Base-by-base conservation (phyloP, 2,329 filamentous ascomycete genomes). In the Trichoderma arundinaceum region DNA sequence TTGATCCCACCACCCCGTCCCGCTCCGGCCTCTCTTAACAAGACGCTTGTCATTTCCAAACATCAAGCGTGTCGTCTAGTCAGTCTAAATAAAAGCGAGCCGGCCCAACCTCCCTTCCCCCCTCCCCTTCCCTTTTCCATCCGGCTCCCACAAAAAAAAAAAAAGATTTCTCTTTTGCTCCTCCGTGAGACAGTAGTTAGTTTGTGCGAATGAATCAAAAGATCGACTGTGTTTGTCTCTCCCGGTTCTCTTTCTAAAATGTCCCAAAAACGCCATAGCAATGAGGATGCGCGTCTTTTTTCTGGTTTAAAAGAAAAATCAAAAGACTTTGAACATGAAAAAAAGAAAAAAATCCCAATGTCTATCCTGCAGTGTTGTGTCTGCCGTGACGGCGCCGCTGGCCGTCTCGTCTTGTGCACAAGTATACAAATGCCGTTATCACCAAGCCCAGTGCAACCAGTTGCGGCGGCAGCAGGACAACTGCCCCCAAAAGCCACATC, bases 381-480 rank as follows among this genome's bases (percentile, higher is more conserved):
- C 67, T 69, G 66, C 60, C 71, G 68, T 63, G 67, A 65, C 61
- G 71, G 22, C 57, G 67, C 38, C 52, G 68, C 66, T 68, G 65
- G 68, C 71, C 69, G 64, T 72, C 67, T 69, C 68, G 74, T 53
- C 48, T 62, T 71, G 77, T 77, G 74, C 75, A 77, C 73, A 79
- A 69, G 72, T 82, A 83, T 72, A 79, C 74, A 66, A 76, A 71
- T 52, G 76, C 80, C 63, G 72, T 72, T 39, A 71, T 72, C 56
- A 77, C 67, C 54, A 77, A 71, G 66, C 79, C 75, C 63, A 80
- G 61, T 28, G 73, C 71, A 58, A 81, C 74, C 65, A 83, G 73
- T 69, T 75, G 75, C 57, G 74, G 74, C 64, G 83, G 83, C 49
- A 85, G 78, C 68, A 85, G 76, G 67, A 84, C 81, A 58, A 80